phyloP scores from a whole-genome alignment of 2,329 filamentous ascomycete species.

The Tolypocladium cylindrosporum region DNA sequence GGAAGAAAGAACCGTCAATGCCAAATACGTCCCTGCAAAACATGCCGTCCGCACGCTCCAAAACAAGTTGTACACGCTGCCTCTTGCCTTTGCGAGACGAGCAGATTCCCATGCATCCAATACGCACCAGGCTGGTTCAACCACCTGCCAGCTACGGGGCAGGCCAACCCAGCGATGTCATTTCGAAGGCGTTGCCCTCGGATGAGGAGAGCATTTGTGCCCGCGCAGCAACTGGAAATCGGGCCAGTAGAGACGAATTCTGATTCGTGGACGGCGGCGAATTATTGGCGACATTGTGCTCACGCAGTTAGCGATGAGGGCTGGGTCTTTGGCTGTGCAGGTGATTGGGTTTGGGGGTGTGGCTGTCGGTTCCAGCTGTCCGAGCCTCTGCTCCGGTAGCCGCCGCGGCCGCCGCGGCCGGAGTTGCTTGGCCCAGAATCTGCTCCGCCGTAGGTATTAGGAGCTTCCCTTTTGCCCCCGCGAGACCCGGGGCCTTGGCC shows the following conservation, averaged over 20 bases:
- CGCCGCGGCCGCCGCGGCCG: constrained; percentile 26
- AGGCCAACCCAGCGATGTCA: not conserved
- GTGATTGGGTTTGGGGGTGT: constrained; percentile 3
- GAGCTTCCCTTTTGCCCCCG: constrained; percentile 22
- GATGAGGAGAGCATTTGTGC: not conserved
- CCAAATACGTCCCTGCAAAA: constrained; percentile 6
- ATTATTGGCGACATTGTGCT: not conserved
- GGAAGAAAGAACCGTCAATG: constrained; percentile 5
- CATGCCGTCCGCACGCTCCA: constrained; percentile 3
- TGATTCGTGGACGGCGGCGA: not conserved
- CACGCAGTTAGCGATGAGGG: constrained; percentile 16
- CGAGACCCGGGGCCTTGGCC: constrained; percentile 14
- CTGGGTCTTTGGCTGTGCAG: constrained; percentile 8
- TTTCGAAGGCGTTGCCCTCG: not conserved
- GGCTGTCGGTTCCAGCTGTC: constrained; percentile 30
- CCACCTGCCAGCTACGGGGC: not conserved
- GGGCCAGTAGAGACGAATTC: not conserved
- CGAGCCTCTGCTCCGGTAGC: constrained; percentile 27
- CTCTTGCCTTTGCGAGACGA: constrained; percentile 5
- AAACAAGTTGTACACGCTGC: constrained; percentile 13
- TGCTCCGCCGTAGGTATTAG: constrained; percentile 17
- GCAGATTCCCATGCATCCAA: constrained; percentile 4
- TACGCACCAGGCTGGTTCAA: not conserved
- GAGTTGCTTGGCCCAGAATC: constrained; percentile 3
- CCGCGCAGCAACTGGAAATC: not conserved